phyloP scores from a whole-genome alignment of 1,139 yeast species.

The Hanseniaspora uvarum region DNA sequence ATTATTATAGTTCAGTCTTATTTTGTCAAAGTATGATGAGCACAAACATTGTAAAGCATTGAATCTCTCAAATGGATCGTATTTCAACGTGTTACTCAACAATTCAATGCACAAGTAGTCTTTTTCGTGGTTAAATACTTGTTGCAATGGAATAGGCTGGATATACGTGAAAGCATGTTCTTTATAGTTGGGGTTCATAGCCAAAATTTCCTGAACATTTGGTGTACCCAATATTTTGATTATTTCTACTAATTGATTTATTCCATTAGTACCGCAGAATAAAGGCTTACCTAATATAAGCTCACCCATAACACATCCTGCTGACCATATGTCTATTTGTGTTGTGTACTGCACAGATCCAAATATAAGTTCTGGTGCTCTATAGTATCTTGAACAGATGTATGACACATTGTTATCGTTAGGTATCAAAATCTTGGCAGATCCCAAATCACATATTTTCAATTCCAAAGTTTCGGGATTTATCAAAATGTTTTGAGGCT shows the following conservation, averaged over 20 bases:
- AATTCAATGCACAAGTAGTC: slow-evolving; percentile 30
- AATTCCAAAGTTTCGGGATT: slow-evolving; percentile 76
- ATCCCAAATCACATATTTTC: slow-evolving; percentile 94
- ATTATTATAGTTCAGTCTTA: slow-evolving; percentile 21
- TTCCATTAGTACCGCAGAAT: slow-evolving; percentile 96
- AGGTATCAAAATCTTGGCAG: slow-evolving; percentile 86
- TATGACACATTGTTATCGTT: slow-evolving; percentile 90
- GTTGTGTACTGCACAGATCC: slow-evolving; percentile 93
- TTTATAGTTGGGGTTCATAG: slow-evolving; percentile 96
- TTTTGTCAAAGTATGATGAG: slow-evolving; percentile 29
- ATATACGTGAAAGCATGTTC: slow-evolving; percentile 96
- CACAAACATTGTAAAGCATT: slow-evolving; percentile 30
- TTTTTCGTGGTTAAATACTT: slow-evolving; percentile 55
- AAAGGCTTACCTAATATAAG: slow-evolving; percentile 87
- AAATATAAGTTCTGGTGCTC: slow-evolving; percentile 88
- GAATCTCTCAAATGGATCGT: slow-evolving; percentile 30
- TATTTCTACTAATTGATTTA: slow-evolving; percentile 93
- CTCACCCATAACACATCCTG: slow-evolving; percentile 98
- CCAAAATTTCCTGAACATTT: slow-evolving; percentile 76
- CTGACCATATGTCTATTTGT: slow-evolving; percentile 94
- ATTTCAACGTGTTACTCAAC: slow-evolving; percentile 27
- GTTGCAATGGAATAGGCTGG: slow-evolving; percentile 79
- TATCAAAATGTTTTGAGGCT: slow-evolving; percentile 86
- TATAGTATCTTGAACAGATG: slow-evolving; percentile 89
- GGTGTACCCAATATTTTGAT: slow-evolving; percentile 95